Evolutionary conservation across 306 rosid species (phyloP), one percentile per base, ranked within the genome.

Genomic region (Gillenia trifoliata): DNA sequence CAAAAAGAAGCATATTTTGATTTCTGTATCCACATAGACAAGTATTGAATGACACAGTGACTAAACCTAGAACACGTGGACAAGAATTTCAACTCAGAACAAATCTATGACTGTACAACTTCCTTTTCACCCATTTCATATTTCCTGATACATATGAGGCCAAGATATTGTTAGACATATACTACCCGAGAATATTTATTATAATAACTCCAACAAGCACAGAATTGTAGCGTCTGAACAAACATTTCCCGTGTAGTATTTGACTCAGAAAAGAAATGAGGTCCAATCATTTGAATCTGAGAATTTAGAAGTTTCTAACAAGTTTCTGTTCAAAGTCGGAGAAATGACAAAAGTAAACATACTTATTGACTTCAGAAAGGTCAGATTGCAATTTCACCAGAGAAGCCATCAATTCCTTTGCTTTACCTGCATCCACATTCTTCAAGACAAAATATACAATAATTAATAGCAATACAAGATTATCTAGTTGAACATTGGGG

Each of bases 391-490:
- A 76, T 80, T 95, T 87, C 89, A 90, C 99, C 91, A 95, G 83
- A 86, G 89, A 59, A 38, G 85, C 96, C 99, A 92, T 92, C 69
- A 95, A 84, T 76, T 89, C 93, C 88, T 89, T 95, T 36, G 98
- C 99, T 43, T 89, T 87, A 80, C 90, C 96, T n/a, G 96, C 96
- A 68, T 92, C 99, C 72, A 95, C 98, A 83, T 95, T 95, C 99
- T 95, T 86, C 71, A 75, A 70, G 81, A 59, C 63, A 72, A 65
- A 77, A 75, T 15, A 34, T 45, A 25, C 68, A 70, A 50, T 22
- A 71, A 80, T 77, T 66, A 80, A 68, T 28, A 12, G 64, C 30
- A 19, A 15, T 60, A 75, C 30, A 81, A 65, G 66, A 61, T 15
- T 63, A 49, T 38, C 70, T 41, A 36, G 52, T 65, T 50, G 38